phyloP scores from a whole-genome alignment of 352 stramenopile genomes.

The Thraustochytrium sp. region DNA sequence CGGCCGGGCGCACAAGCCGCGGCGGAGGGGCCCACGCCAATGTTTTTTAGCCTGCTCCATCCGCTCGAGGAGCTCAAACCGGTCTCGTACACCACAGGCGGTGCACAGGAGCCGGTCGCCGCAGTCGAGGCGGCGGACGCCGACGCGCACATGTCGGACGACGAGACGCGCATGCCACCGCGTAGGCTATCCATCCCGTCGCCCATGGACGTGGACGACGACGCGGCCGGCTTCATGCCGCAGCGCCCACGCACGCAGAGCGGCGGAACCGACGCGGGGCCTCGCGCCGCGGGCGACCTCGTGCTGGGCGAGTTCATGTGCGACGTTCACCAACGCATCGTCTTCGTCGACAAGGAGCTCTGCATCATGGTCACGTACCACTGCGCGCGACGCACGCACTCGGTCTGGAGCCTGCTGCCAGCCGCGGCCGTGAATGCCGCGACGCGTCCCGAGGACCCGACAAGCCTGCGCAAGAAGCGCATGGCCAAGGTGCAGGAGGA shows the following conservation, averaged over 20 bases:
- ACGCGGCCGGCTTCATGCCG: not conserved
- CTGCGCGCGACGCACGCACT: not conserved
- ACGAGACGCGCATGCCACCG: not conserved
- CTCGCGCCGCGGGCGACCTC: not conserved
- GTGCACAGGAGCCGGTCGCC: not conserved
- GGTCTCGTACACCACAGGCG: not conserved
- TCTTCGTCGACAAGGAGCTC: constrained; percentile 32
- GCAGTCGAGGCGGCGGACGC: not conserved
- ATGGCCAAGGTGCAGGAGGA: not conserved
- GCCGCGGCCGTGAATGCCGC: not conserved
- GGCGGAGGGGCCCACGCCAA: not conserved
- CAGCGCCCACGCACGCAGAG: not conserved
- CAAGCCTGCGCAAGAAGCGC: not conserved
- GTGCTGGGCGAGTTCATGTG: constrained; percentile 36
- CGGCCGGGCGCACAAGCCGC: no score
- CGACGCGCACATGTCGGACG: not conserved
- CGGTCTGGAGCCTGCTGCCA: constrained; percentile 15
- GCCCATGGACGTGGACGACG: not conserved
- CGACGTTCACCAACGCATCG: not conserved
- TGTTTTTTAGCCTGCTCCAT: constrained; percentile 39
- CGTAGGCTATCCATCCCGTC: not conserved
- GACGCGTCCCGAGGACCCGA: not conserved
- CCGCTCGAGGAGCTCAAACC: constrained; percentile 42
- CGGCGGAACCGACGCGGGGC: not conserved
- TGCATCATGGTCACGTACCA: constrained; percentile 28